Percentiles rank a stretch among this genome's conserved stretches.
Evolutionary conservation across 257 asterid species (phyloP).

Genomic region (Apocynum venetum): DNA sequence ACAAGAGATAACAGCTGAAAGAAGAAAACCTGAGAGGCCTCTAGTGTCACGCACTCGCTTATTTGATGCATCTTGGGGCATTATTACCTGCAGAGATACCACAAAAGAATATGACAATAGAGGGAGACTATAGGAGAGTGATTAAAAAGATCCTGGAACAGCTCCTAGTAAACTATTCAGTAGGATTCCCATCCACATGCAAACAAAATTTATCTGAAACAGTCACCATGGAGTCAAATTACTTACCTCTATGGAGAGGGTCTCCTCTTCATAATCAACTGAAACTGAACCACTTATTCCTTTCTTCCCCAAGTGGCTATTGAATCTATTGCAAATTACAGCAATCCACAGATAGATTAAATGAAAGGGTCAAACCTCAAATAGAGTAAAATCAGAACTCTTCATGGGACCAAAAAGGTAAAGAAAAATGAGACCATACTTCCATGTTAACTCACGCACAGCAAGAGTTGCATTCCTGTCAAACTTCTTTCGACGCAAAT

Average conservation of each 20-base stretch:
- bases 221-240: slow-evolving; percentile 14
- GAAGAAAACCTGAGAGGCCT: slow-evolving; percentile 76
- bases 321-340: slow-evolving; percentile 43
- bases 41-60: slow-evolving; percentile 74
- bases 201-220: neutral
- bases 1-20: neutral
- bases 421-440: slow-evolving; percentile 42
- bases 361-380: neutral
- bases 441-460: slow-evolving; percentile 82
- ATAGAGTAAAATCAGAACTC: slow-evolving; percentile 1
- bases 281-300: slow-evolving; percentile 74
- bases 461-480: slow-evolving; percentile 58
- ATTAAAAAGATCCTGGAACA: slow-evolving; percentile 5
- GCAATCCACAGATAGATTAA: slow-evolving; percentile 14
- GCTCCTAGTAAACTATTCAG: neutral
- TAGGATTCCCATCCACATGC: neutral
- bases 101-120: slow-evolving; percentile 10
- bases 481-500: slow-evolving; percentile 55
- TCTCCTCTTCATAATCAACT: slow-evolving; percentile 68
- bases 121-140: neutral
- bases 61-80: slow-evolving; percentile 93
- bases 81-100: slow-evolving; percentile 48
- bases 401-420: slow-evolving; percentile 3
- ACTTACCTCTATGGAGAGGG: slow-evolving; percentile 81
- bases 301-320: slow-evolving; percentile 76